Conservation (phyloP, 768 basidiomycete species). For the Suillus fuscotomentosus region DNA sequence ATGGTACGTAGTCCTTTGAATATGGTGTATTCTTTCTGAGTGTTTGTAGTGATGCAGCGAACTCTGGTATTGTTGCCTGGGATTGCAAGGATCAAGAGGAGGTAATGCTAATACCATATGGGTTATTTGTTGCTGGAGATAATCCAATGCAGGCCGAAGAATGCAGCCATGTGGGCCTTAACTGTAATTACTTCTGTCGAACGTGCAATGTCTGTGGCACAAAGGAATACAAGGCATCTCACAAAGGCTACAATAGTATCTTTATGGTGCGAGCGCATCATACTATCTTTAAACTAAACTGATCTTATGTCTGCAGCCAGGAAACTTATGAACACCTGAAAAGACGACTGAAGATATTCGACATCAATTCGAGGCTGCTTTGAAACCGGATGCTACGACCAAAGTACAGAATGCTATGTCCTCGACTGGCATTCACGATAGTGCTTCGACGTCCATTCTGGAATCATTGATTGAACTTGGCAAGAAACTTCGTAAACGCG, state of each 20-base stretch:
- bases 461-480: slow-evolving; percentile 5
- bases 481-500: slow-evolving; percentile 4
- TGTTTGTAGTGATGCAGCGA: slow-evolving; percentile 1
- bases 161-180: slow-evolving; percentile 37
- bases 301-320: slow-evolving; percentile 1
- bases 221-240: slow-evolving; percentile 28
- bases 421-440: slow-evolving; percentile 2
- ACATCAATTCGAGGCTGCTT: slow-evolving; percentile 3
- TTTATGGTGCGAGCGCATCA: slow-evolving; percentile 23
- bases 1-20: background rate
- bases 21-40: background rate
- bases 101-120: slow-evolving; percentile 15
- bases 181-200: slow-evolving; percentile 39
- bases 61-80: slow-evolving; percentile 23
- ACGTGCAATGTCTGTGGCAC: slow-evolving; percentile 40
- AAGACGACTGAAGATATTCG: slow-evolving; percentile 15
- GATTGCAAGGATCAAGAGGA: slow-evolving; percentile 24
- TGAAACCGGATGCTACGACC: background rate
- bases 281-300: background rate
- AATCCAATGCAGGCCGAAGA: slow-evolving; percentile 27
- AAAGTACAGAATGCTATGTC: background rate
- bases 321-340: slow-evolving; percentile 6
- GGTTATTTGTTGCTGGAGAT: slow-evolving; percentile 33
- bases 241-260: slow-evolving; percentile 34
- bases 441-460: background rate